Base-by-base conservation (phyloP, 164 flowering plant species). In the grape (Vitis vinifera) region DNA sequence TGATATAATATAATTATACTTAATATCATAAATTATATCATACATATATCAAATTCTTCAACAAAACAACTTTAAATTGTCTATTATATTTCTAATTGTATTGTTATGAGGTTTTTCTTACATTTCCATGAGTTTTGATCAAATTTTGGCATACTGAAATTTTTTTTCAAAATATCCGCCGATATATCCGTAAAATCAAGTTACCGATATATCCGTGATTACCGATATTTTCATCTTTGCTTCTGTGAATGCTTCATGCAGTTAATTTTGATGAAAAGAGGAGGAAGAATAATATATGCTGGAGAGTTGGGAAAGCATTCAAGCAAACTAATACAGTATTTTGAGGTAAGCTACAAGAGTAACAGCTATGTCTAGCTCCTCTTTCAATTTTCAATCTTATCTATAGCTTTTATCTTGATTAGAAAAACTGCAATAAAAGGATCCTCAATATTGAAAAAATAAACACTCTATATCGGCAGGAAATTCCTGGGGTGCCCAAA, bases 211-310 rank as follows among this genome's bases (percentile, higher is more conserved):
- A 17, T 17, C 17, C 17, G 17, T 17, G 17, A 17, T 17, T 17
- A 17, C 17, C 17, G 17, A 17, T 17, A 17, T 17, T 17, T 17
- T 17, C 17, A 17, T 17, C 17, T 17, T 17, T 17, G 17, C 17
- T 17, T 17, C 17, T 3, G 16, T 48, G 37, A 65, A 48, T 53
- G 6, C 30, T 59, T 61, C 19, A 29, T 76, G 78, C 77, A 83
- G 86, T 47, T 83, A 29, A 65, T 83, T 63, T 63, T 82, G 37
- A 69, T 82, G 83, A 82, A 82, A 78, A 44, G 47, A 13, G 83
- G 85, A 17, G 85, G 86, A n/a, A 73, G 62, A 15, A 37, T 83
- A 1, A 80, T 80, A 19, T 83, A 80, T 51, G 69, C 77, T 49
- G 86, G 86, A 62, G 23, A 29, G 55, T 55, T 83, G 2, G 86